These are phyloP conservation scores for Tuber umbilicatum DNA, from an alignment of 495 filamentous ascomycete species.

Conservation along the genomic window DNA sequence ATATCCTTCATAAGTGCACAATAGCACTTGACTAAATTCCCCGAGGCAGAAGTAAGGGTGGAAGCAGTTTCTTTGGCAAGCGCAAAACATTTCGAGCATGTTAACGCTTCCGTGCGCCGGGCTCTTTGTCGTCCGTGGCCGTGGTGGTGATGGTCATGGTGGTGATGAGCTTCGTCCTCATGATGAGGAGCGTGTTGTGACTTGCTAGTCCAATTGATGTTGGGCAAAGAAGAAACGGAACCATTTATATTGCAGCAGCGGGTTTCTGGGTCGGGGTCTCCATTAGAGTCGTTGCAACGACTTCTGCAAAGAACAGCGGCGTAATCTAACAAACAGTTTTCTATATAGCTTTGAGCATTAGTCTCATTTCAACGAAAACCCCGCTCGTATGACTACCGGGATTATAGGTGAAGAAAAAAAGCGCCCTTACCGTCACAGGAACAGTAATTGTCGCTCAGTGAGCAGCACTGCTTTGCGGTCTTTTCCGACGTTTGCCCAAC, in stretches of 20 bases:
- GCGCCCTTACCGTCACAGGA: slow-evolving; percentile 24
- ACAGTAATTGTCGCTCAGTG: slow-evolving; percentile 1
- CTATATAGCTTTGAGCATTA: slow-evolving; percentile 7
- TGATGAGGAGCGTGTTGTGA: slow-evolving; percentile 5
- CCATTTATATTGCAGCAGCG: slow-evolving; percentile 6
- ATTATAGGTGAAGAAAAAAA: background rate
- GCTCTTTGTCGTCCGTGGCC: background rate
- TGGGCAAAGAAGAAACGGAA: background rate
- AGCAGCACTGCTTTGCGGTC: background rate
- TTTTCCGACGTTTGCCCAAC: background rate
- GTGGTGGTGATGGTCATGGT: slow-evolving; percentile 1
- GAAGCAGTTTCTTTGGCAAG: slow-evolving; percentile 10
- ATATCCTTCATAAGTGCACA: slow-evolving; percentile 16
- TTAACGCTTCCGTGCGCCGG: background rate
- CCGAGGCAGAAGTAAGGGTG: slow-evolving; percentile 2
- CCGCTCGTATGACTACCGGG: background rate
- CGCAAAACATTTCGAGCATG: slow-evolving; percentile 16
- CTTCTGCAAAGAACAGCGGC: slow-evolving; percentile 22
- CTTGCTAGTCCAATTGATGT: slow-evolving; percentile 1
- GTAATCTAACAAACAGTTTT: slow-evolving; percentile 21
- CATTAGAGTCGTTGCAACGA: slow-evolving; percentile 13
- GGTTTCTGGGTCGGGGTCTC: background rate
- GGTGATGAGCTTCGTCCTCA: background rate
- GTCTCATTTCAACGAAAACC: background rate
- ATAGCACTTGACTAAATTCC: slow-evolving; percentile 15